phyloP scores from a whole-genome alignment of 805 yeast genomes.

The Pichia phayaonensis region DNA sequence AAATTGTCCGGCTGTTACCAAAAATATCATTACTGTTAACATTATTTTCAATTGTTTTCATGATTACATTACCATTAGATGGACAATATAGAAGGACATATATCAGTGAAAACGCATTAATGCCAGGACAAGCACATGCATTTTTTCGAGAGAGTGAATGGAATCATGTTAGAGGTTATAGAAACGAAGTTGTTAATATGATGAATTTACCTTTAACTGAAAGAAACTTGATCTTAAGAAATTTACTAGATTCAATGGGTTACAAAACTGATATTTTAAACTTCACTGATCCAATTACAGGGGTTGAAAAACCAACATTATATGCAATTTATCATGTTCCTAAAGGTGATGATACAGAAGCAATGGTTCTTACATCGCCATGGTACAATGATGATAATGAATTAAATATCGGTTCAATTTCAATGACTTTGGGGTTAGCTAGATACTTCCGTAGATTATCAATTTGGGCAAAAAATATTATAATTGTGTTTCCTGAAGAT shows the following conservation, averaged over 20 bases:
- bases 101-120: constrained; percentile 89
- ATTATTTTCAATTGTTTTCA: constrained; percentile 45
- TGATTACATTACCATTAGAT: constrained; percentile 63
- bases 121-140: constrained; percentile 93
- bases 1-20: constrained; percentile 36
- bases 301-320: constrained; percentile 25
- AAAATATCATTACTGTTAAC: constrained; percentile 35
- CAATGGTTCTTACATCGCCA: constrained; percentile 85
- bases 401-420: constrained; percentile 72
- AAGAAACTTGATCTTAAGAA: constrained; percentile 40
- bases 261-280: constrained; percentile 47
- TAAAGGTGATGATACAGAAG: constrained; percentile 92
- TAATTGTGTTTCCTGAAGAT: constrained; percentile 74
- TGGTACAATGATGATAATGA: constrained; percentile 65
- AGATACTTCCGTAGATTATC: constrained; percentile 80
- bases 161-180: constrained; percentile 82
- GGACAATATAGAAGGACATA: constrained; percentile 82
- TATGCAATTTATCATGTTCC: constrained; percentile 90
- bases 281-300: constrained; percentile 13
- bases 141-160: constrained; percentile 92
- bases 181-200: constrained; percentile 47
- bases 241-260: constrained; percentile 69
- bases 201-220: constrained; percentile 23
- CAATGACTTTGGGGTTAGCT: constrained; percentile 64
- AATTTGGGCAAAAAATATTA: constrained; percentile 91